Percentiles rank a stretch among this genome's conserved stretches.
These are phyloP conservation scores for Cladophialophora psammophila DNA, from an alignment of 2,329 filamentous ascomycete species.

Conservation along the genomic window DNA sequence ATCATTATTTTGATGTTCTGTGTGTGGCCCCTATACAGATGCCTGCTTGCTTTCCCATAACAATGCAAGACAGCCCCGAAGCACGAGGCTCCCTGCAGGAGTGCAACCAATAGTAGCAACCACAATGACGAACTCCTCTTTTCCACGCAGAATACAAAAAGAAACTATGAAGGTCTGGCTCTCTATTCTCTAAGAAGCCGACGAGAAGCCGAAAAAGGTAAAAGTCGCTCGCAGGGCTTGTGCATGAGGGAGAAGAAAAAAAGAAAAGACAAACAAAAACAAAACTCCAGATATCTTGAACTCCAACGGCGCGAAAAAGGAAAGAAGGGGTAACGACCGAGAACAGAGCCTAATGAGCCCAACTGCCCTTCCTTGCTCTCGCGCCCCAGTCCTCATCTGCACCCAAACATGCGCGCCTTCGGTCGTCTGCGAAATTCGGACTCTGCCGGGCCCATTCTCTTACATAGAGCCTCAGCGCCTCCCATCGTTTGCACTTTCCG, in stretches of 20 bases:
- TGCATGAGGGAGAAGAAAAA: background rate
- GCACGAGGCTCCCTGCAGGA: background rate
- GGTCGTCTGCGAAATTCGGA: constrained; percentile 67
- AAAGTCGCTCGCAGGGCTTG: background rate
- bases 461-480: constrained; percentile 82
- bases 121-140: constrained; percentile 1
- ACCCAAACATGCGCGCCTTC: constrained; percentile 21
- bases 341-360: constrained; percentile 32
- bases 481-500: constrained; percentile 75
- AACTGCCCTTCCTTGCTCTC: constrained; percentile 37
- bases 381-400: constrained; percentile 38
- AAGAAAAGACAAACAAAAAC: background rate
- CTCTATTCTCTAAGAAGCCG: constrained; percentile 4
- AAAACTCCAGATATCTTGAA: too few relatives aligned
- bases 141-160: background rate
- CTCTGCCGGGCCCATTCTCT: constrained; percentile 89
- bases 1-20: constrained; percentile 6
- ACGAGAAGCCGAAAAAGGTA: background rate
- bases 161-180: background rate
- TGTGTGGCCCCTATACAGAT: background rate
- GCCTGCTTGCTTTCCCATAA: background rate
- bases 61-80: background rate
- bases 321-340: background rate
- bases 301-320: too few relatives aligned
- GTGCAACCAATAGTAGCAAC: background rate